Evolutionary conservation across 371 early-diverging fungal species (phyloP).

Genomic region (Fennellomyces sp.): DNA sequence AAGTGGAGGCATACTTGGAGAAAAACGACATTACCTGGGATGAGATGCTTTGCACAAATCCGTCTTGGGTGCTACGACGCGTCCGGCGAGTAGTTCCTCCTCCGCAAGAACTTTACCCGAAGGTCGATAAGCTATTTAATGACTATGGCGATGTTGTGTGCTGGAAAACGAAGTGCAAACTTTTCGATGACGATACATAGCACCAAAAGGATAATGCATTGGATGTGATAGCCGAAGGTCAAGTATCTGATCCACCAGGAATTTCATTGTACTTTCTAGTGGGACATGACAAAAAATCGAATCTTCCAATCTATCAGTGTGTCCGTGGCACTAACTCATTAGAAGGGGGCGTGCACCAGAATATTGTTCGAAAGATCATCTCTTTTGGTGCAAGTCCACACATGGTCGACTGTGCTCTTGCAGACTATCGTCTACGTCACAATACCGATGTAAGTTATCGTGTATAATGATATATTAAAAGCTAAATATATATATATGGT

Average conservation of each 20-base stretch:
- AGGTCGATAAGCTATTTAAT: not conserved
- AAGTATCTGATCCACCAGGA: not conserved
- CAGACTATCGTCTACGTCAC: not conserved
- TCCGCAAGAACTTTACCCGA: not conserved
- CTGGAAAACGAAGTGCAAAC: not conserved
- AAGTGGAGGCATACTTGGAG: no score
- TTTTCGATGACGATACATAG: not conserved
- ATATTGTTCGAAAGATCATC: not conserved
- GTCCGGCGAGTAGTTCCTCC: no score
- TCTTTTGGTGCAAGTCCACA: not conserved
- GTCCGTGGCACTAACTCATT: not conserved
- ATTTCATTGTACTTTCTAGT: not conserved
- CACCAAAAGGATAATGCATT: not conserved
- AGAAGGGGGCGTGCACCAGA: not conserved
- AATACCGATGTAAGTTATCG: not conserved
- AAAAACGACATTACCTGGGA: no score
- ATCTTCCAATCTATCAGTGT: not conserved
- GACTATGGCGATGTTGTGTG: not conserved
- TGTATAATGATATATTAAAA: no score
- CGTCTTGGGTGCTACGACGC: no score
- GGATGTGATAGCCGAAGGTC: not conserved
- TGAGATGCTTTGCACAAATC: no score
- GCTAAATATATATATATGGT: not conserved
- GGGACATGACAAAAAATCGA: no score
- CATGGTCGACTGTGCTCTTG: not conserved